A percentile compares a stretch with the other conserved stretches of the same genome.
phyloP scores from a whole-genome alignment of 192 early-diverging fungal species.

The Entrophospora sp. region DNA sequence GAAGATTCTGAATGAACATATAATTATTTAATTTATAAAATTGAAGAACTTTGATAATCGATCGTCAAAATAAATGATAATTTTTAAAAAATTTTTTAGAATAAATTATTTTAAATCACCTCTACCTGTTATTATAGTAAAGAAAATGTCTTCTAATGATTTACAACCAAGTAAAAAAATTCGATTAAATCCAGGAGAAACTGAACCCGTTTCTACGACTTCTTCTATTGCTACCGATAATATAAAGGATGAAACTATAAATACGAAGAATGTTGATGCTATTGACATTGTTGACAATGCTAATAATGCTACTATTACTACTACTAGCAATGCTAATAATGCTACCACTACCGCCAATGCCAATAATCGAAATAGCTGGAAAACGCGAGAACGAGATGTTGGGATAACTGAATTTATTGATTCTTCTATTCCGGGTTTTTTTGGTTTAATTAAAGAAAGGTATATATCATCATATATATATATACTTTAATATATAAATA shows the following conservation, averaged over 20 bases:
- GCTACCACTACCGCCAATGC: neutral
- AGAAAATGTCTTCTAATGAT: neutral
- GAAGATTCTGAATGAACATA: too few relatives aligned
- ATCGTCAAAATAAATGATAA: too few relatives aligned
- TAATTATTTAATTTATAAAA: too few relatives aligned
- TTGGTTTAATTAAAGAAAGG: constrained; percentile 56
- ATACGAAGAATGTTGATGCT: too few relatives aligned
- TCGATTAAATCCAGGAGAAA: constrained; percentile 6
- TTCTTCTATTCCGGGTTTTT: constrained; percentile 38
- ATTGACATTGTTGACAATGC: neutral
- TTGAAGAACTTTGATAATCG: too few relatives aligned
- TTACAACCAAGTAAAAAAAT: neutral
- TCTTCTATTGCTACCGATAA: too few relatives aligned
- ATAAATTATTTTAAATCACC: too few relatives aligned
- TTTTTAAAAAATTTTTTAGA: too few relatives aligned
- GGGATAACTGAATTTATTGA: constrained; percentile 56
- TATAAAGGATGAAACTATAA: too few relatives aligned
- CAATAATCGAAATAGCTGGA: neutral
- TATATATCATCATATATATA: constrained; percentile 1
- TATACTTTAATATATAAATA: neutral
- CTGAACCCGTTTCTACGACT: too few relatives aligned
- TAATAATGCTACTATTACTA: neutral
- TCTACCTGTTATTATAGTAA: too few relatives aligned
- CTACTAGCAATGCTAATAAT: neutral
- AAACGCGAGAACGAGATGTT: constrained; percentile 49